Evolutionary conservation across 2,329 filamentous ascomycete species (phyloP).

Genomic region (Alternaria sp.): DNA sequence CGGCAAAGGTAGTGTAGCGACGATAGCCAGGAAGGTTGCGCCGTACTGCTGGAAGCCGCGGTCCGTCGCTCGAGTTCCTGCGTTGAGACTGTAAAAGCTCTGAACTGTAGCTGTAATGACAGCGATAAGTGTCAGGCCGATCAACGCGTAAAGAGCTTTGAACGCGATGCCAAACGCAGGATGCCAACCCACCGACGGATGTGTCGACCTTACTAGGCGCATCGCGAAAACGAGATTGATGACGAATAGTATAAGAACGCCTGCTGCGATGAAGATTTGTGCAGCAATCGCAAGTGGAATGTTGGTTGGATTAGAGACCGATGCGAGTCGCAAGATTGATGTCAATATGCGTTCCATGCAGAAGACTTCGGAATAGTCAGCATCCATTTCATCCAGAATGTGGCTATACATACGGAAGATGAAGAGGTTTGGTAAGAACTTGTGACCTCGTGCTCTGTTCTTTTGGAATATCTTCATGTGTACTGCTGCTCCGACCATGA

Average conservation of each 20-base stretch:
- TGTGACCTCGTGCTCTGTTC: slow-evolving; percentile 49
- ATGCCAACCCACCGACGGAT: slow-evolving; percentile 75
- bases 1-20: slow-evolving; percentile 71
- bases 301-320: slow-evolving; percentile 45
- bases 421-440: slow-evolving; percentile 50
- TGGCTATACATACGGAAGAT: slow-evolving; percentile 46
- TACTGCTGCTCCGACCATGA: slow-evolving; percentile 45
- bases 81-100: slow-evolving; percentile 69
- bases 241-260: slow-evolving; percentile 76
- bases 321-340: slow-evolving; percentile 46
- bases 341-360: slow-evolving; percentile 53
- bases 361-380: slow-evolving; percentile 40
- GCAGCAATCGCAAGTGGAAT: slow-evolving; percentile 62
- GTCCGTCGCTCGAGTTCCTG: slow-evolving; percentile 57
- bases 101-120: slow-evolving; percentile 70
- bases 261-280: slow-evolving; percentile 73
- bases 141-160: slow-evolving; percentile 63
- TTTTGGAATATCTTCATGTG: slow-evolving; percentile 52
- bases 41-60: slow-evolving; percentile 70
- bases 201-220: slow-evolving; percentile 74
- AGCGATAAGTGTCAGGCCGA: slow-evolving; percentile 67
- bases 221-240: slow-evolving; percentile 80
- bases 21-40: slow-evolving; percentile 65
- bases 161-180: slow-evolving; percentile 60
- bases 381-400: no score